These are phyloP conservation scores for Mrakia blollopis DNA, from an alignment of 768 basidiomycete species.

Conservation along the genomic window DNA sequence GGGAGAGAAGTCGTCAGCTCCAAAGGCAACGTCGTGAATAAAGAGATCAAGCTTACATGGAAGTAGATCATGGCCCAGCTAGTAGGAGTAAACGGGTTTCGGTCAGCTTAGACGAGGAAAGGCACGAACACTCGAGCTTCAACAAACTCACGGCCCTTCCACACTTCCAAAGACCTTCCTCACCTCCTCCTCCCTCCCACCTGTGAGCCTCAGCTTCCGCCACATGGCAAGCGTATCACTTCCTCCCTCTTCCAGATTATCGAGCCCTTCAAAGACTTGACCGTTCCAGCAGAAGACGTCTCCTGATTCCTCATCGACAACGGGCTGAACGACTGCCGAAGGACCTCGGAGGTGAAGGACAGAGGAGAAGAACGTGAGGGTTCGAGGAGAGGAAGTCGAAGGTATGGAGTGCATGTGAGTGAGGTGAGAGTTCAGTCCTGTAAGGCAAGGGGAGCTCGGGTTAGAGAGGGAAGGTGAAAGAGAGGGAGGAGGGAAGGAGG, in stretches of 20 bases:
- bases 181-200: slow-evolving; percentile 49
- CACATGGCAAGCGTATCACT: slow-evolving; percentile 67
- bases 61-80: slow-evolving; percentile 65
- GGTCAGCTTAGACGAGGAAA: not conserved
- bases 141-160: slow-evolving; percentile 70
- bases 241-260: slow-evolving; percentile 53
- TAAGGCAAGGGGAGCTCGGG: not conserved
- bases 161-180: slow-evolving; percentile 55
- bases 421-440: slow-evolving; percentile 24
- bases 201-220: slow-evolving; percentile 47
- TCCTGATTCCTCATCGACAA: slow-evolving; percentile 49
- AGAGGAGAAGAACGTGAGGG: slow-evolving; percentile 57
- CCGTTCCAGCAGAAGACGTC: slow-evolving; percentile 81
- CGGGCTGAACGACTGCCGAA: slow-evolving; percentile 61
- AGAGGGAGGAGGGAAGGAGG: not conserved
- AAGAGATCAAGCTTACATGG: slow-evolving; percentile 49
- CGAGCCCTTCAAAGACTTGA: slow-evolving; percentile 78
- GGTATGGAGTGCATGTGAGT: not conserved
- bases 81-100: not conserved
- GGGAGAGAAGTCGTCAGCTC: not conserved
- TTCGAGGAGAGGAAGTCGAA: not conserved
- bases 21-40: not conserved
- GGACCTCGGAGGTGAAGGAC: slow-evolving; percentile 69
- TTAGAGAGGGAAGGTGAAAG: not conserved
- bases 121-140: not conserved